Percentiles rank a stretch among this genome's conserved stretches.
phyloP scores from a whole-genome alignment of 257 asterid genomes.

The Misopates orontium region DNA sequence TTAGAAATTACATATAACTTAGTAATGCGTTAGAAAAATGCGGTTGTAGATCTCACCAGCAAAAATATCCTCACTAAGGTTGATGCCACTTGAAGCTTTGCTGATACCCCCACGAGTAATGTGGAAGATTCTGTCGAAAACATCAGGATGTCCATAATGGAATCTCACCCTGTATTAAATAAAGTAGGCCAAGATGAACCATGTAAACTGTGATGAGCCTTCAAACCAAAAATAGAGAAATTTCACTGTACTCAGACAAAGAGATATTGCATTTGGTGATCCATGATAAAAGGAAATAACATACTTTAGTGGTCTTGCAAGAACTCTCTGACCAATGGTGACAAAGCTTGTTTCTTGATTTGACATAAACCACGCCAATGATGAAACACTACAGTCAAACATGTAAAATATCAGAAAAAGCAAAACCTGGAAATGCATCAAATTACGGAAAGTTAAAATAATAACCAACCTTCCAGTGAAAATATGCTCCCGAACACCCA shows the following conservation, averaged over 20 bases:
- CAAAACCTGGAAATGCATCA: neutral
- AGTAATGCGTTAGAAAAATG: neutral
- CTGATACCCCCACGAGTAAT: constrained; percentile 68
- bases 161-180: constrained; percentile 51
- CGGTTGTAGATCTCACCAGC: constrained; percentile 44
- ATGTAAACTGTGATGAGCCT: neutral
- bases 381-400: constrained; percentile 48
- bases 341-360: constrained; percentile 67
- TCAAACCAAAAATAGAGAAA: neutral
- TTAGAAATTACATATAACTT: constrained; percentile 2
- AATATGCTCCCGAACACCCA: constrained; percentile 66
- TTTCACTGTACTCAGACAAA: neutral
- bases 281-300: constrained; percentile 29
- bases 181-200: constrained; percentile 9
- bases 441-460: neutral
- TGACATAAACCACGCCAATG: constrained; percentile 69
- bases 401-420: neutral
- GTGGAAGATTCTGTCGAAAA: constrained; percentile 64
- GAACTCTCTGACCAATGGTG: constrained; percentile 58
- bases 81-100: constrained; percentile 62
- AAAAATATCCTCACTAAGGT: constrained; percentile 63
- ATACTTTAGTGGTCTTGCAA: constrained; percentile 61
- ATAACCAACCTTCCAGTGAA: constrained; percentile 58
- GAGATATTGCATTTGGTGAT: neutral
- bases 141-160: constrained; percentile 68